Evolutionary conservation across 129 eudicot genomes (phyloP).

Genomic region (Erigeron canadensis): DNA sequence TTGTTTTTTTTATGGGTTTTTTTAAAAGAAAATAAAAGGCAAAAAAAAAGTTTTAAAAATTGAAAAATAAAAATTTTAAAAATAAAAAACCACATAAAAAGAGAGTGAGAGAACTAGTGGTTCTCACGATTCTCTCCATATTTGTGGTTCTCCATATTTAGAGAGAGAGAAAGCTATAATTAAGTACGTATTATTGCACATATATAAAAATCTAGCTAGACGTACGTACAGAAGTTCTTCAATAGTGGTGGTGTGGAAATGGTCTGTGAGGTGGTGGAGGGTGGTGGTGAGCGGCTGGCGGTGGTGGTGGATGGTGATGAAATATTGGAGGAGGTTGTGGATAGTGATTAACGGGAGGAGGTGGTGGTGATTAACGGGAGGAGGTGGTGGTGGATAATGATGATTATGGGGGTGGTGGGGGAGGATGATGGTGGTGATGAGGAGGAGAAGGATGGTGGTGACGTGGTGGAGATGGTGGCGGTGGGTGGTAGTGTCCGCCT

Average conservation of each 20-base stretch:
- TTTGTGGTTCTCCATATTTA: no score
- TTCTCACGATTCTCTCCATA: no score
- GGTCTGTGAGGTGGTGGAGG: constrained; percentile 14
- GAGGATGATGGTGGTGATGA: not conserved
- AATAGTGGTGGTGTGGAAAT: constrained; percentile 9
- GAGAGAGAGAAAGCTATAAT: no score
- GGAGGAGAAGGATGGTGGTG: constrained; percentile 2
- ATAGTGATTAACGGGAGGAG: not conserved
- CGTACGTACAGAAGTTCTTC: no score
- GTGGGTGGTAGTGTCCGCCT: not conserved
- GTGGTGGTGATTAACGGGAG: not conserved
- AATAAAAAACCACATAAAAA: no score
- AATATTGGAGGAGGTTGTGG: not conserved
- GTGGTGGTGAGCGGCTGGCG: constrained; percentile 2
- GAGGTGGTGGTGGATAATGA: not conserved
- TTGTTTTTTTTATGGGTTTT: no score
- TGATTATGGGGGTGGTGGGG: not conserved
- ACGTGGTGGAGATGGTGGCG: not conserved
- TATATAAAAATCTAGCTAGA: no score
- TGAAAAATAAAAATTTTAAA: no score
- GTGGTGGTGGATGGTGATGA: not conserved
- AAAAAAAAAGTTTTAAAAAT: no score
- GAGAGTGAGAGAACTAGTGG: no score
- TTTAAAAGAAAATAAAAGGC: no score
- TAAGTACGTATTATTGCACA: no score